Evolutionary conservation across 257 asterid genomes (phyloP).

Genomic region (Solanum sejunctum): DNA sequence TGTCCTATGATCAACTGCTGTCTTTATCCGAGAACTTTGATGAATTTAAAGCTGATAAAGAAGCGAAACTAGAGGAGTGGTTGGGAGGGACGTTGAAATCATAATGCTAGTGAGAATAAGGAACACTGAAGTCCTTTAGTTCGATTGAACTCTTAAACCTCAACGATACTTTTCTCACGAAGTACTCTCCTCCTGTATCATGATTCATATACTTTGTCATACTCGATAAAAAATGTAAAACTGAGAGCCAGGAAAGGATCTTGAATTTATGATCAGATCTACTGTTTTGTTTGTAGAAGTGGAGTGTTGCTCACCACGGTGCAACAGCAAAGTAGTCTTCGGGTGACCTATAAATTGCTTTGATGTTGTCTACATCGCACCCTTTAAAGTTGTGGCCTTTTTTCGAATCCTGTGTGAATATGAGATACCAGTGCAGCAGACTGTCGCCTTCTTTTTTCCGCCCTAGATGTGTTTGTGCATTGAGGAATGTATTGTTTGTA

Average conservation of each 20-base stretch:
- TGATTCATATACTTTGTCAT: not conserved
- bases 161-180: not conserved
- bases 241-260: not conserved
- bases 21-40: conserved; percentile 39
- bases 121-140: not conserved
- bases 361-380: not conserved
- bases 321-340: not conserved
- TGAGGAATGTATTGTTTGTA: not conserved
- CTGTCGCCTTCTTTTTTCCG: not conserved
- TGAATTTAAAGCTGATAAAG: conserved; percentile 71
- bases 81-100: conserved; percentile 26
- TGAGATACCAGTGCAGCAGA: not conserved
- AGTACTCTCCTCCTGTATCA: not conserved
- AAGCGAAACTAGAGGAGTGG: conserved; percentile 81
- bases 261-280: not conserved
- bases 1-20: conserved; percentile 27
- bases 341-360: not conserved
- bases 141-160: not conserved
- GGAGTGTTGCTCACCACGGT: not conserved
- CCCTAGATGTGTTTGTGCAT: not conserved
- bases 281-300: not conserved
- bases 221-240: not conserved
- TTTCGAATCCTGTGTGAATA: not conserved
- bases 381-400: not conserved
- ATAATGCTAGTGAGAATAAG: not conserved